Conservation (phyloP, 228 moss, liverwort and hornwort genomes). For the Sphagnum magellanicum region DNA sequence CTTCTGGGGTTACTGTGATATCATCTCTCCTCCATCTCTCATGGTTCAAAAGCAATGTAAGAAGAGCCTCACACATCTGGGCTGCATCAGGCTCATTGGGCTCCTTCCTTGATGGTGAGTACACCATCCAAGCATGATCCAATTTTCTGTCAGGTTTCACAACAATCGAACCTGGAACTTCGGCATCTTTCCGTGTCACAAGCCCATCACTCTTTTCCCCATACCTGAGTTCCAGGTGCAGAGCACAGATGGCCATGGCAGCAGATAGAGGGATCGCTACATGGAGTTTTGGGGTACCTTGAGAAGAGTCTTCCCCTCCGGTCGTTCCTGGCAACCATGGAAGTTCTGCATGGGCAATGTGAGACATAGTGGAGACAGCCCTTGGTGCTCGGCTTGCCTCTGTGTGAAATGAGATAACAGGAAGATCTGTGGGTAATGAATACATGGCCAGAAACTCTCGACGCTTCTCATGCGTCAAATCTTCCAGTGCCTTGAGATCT, state of each 20-base stretch:
- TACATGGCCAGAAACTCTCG: constrained; percentile 68
- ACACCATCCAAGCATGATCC: constrained; percentile 95
- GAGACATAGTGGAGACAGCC: constrained; percentile 79
- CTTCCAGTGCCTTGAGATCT: constrained; percentile 76
- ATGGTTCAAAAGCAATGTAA: constrained; percentile 52
- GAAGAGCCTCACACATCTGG: constrained; percentile 91
- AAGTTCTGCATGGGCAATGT: constrained; percentile 78
- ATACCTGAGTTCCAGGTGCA: constrained; percentile 86
- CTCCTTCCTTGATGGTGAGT: constrained; percentile 71
- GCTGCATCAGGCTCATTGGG: constrained; percentile 73
- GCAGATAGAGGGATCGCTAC: constrained; percentile 66
- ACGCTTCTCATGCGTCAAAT: constrained; percentile 81
- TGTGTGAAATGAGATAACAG: constrained; percentile 89
- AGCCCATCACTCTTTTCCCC: constrained; percentile 95
- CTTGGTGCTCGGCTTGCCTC: constrained; percentile 85
- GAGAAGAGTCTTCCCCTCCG: constrained; percentile 7
- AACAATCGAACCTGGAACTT: constrained; percentile 89
- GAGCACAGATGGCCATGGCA: constrained; percentile 88
- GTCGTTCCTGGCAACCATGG: constrained; percentile 42
- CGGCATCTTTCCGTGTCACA: constrained; percentile 81
- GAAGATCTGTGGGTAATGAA: constrained; percentile 68
- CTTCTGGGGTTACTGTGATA: constrained; percentile 29
- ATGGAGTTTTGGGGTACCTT: constrained; percentile 58
- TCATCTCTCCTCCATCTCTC: constrained; percentile 49
- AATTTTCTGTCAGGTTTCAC: constrained; percentile 71